Base-by-base conservation (phyloP, 2,329 filamentous ascomycete species). In the Stromatinia cepivora region DNA sequence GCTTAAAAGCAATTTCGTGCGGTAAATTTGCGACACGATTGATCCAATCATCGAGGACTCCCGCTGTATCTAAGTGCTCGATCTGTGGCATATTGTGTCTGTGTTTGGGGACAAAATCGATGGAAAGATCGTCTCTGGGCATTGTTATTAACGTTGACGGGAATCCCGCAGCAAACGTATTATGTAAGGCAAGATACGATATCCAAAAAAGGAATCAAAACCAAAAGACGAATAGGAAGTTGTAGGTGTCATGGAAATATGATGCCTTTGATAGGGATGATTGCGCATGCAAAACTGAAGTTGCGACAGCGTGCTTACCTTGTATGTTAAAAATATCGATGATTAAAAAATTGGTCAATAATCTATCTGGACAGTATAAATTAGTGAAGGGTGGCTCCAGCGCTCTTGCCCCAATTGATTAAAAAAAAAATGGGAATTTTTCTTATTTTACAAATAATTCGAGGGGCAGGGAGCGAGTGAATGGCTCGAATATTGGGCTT, bases 1-100 rank as follows among this genome's bases (percentile, higher is more conserved):
- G 90, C 72, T 94, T 85, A 81, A 94, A 93, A 28, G 90, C 89
- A 70, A 95, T 89, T 80, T 95, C 92, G 72, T 92, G 90, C 71
- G 92, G 92, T 39, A 94, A 84, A 76, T 95, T 95, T 75, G 91
- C 88, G 28, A 91, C 90, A 80, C 82, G 85, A 78, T 90, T 88
- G 78, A 90, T 87, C 84, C 91, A 94, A 79, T 93, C 90, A 79
- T 94, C 91, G 75, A 94, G 86, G 76, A 93, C 88, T 73, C 90
- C 83, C 69, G 90, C 85, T 70, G 87, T 86, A 75, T 90, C 88
- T 79, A 88, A 84, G 71, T 85, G 82, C 78, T 90, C 88, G 77
- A 78, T 75, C 77, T 83, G 84, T 77, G 86, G 86, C 86, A 89
- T 89, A 82, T 83, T 88, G 81, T 85, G 63, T 71, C 64, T 70